Percentiles rank a stretch among this genome's conserved stretches.
Conservation (phyloP, 2,329 filamentous ascomycete species). For the Aspergillus sp. region DNA sequence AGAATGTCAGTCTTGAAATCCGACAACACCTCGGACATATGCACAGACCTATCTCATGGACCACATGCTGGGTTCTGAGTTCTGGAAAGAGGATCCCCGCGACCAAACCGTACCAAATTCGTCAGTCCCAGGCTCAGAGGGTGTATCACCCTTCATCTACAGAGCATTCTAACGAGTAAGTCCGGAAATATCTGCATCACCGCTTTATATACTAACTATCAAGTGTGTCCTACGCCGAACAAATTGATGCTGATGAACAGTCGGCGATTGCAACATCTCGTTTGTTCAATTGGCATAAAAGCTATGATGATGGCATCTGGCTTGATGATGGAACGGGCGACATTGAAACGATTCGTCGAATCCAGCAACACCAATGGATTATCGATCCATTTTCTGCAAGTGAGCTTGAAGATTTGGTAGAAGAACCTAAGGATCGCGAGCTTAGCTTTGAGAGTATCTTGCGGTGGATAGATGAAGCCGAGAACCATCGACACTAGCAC, state of each 20-base stretch:
- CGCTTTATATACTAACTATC: conserved; percentile 4
- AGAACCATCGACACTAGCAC: too few species aligned
- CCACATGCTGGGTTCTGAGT: conserved; percentile 17
- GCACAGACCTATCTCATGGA: conserved; percentile 20
- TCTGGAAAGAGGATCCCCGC: conserved; percentile 14
- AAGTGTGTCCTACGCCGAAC: conserved; percentile 6
- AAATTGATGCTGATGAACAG: conserved; percentile 17
- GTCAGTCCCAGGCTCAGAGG: not conserved
- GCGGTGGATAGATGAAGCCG: conserved; percentile 8
- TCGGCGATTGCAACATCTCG: conserved; percentile 22
- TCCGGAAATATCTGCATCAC: not conserved
- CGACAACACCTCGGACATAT: conserved; percentile 3
- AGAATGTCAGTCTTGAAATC: conserved; percentile 10
- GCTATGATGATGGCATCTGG: conserved; percentile 26
- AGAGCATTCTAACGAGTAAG: conserved; percentile 6
- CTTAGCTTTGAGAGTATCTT: conserved; percentile 17
- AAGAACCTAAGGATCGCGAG: conserved; percentile 9
- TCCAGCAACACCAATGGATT: conserved; percentile 28
- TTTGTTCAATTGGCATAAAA: conserved; percentile 29
- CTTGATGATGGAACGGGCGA: conserved; percentile 24
- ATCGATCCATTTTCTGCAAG: conserved; percentile 18
- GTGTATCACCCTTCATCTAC: not conserved
- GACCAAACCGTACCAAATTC: conserved; percentile 1
- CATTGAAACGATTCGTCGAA: conserved; percentile 19
- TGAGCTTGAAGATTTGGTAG: not conserved